Evolutionary conservation across 2,329 filamentous ascomycete species (phyloP), one percentile per base, ranked within the genome.

Genomic region (Colletotrichum agaves): DNA sequence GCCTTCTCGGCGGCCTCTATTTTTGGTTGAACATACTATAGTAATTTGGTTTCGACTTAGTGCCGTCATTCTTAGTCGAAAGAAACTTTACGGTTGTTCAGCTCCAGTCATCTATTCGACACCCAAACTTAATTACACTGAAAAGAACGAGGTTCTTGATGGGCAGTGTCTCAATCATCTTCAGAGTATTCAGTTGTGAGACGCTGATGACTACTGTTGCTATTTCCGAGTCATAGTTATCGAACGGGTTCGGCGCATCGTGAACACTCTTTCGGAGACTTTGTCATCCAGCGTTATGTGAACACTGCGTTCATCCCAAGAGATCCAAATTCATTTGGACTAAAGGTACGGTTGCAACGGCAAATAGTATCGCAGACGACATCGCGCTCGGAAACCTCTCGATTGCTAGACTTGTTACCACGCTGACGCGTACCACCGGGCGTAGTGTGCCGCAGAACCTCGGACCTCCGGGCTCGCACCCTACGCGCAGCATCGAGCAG

Each of bases 401-500:
- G 19, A 31, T 21, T 35, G 35, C 57, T 49, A 13, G 39, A 46
- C n/a, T 17, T 6, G 21, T 21, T 39, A n/a, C 35, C 13, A 47
- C 17, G 58, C 58, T 61, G 58, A 61, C 58, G 58, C 43, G 44
- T 23, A 23, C 44, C 12, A 11, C n/a, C 46, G 58, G 58, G 52
- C 58, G 57, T n/a, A n/a, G n/a, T n/a, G 27, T 61, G 58, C 58
- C 12, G 35, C 46, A 50, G 23, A 21, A 19, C 21, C 58, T 61
- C 58, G 58, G 58, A 61, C 58, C 58, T 52, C 58, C 58, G 58
- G 37, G 39, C 35, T 61, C 17, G 44, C n/a, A n/a, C n/a, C 35
- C 50, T 31, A 27, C 27, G 27, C 27, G 50, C 15, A 37, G 13
- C 44, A 8, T 7, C 33, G 13, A 33, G 17, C 10, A 7, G 6